phyloP scores from a whole-genome alignment of 805 yeast species.

The Pichia manshurica region DNA sequence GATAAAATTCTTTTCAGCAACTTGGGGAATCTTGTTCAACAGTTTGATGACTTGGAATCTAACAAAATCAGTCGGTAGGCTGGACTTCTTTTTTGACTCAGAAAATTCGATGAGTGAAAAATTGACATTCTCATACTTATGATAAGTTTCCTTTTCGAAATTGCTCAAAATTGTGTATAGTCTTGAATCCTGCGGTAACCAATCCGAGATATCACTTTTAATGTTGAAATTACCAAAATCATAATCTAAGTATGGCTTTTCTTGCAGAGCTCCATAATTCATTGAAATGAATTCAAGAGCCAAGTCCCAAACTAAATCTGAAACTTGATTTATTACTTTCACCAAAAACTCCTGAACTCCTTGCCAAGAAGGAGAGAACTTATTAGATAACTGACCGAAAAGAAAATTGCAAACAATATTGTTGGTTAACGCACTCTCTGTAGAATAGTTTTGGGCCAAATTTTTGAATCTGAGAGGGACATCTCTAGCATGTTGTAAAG shows the following conservation, averaged over 20 bases:
- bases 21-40: constrained; percentile 49
- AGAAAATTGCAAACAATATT: constrained; percentile 41
- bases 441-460: constrained; percentile 41
- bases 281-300: constrained; percentile 33
- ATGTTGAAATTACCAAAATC: constrained; percentile 12
- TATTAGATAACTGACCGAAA: constrained; percentile 67
- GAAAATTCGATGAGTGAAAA: constrained; percentile 36
- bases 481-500: constrained; percentile 67
- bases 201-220: constrained; percentile 20
- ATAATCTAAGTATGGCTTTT: constrained; percentile 17
- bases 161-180: constrained; percentile 37
- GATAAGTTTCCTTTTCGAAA: constrained; percentile 23
- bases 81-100: constrained; percentile 32
- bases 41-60: constrained; percentile 55
- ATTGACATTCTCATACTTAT: constrained; percentile 31
- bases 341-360: constrained; percentile 62
- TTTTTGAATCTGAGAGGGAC: constrained; percentile 62
- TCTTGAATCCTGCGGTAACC: constrained; percentile 44
- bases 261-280: constrained; percentile 17
- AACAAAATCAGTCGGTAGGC: constrained; percentile 38
- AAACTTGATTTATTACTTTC: constrained; percentile 36
- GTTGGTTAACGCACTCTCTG: constrained; percentile 23
- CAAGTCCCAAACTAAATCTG: constrained; percentile 51
- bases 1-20: constrained; percentile 62
- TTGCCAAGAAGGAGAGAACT: constrained; percentile 83